Evolutionary conservation across 345 rosid genomes (phyloP).

Genomic region (Ceriops decandra): DNA sequence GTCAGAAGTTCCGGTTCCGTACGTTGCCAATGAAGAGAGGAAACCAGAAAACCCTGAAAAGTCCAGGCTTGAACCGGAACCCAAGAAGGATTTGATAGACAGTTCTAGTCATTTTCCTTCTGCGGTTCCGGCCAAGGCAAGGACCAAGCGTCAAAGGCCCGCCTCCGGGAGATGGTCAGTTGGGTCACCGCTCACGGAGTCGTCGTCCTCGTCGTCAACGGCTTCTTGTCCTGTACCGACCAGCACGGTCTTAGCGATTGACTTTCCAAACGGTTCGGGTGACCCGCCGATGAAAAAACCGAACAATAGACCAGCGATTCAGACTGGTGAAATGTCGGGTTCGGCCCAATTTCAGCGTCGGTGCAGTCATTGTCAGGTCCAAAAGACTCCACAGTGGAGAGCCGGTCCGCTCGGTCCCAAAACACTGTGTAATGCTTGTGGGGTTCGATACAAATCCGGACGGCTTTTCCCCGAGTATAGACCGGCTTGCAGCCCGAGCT

Average conservation of each 20-base stretch:
- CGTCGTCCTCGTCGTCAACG: constrained; percentile 15
- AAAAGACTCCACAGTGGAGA: constrained; percentile 67
- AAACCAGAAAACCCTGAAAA: constrained; percentile 10
- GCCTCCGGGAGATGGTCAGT: constrained; percentile 31
- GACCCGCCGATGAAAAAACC: constrained; percentile 38
- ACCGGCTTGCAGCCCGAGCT: constrained; percentile 62
- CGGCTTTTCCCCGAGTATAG: constrained; percentile 59
- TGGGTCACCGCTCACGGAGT: constrained; percentile 23
- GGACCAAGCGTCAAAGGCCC: constrained; percentile 40
- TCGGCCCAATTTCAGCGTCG: constrained; percentile 34
- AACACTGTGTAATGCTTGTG: constrained; percentile 59
- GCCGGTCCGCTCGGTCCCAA: constrained; percentile 57
- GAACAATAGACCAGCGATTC: constrained; percentile 29
- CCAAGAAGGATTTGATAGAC: constrained; percentile 7
- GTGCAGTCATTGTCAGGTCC: constrained; percentile 53
- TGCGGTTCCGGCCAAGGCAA: constrained; percentile 37
- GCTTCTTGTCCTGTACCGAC: neutral
- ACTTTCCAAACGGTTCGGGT: neutral
- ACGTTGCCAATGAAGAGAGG: constrained; percentile 11
- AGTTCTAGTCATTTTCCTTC: constrained; percentile 17
- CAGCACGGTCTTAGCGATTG: neutral
- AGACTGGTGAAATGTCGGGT: constrained; percentile 9
- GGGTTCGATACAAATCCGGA: constrained; percentile 59
- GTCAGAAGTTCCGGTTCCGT: constrained; percentile 24
- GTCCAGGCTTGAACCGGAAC: constrained; percentile 20